Evolutionary conservation across 2,329 filamentous ascomycete species (phyloP).

Genomic region (Alternaria sp.): DNA sequence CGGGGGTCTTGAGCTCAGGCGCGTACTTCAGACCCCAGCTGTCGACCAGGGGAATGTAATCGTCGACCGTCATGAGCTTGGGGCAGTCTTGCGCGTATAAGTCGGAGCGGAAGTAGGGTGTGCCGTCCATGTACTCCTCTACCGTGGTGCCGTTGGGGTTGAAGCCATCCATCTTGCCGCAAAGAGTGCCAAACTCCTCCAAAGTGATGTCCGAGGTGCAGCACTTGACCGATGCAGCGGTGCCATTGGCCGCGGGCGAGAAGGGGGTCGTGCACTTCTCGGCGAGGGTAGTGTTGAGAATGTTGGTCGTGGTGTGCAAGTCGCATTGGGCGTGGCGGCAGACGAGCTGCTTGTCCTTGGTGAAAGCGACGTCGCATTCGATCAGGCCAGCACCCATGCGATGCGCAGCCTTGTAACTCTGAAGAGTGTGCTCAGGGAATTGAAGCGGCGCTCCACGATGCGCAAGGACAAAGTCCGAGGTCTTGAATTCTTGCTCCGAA

Average conservation of each 20-base stretch:
- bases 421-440: constrained; percentile 45
- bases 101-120: constrained; percentile 68
- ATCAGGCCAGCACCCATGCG: constrained; percentile 46
- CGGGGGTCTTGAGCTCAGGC: constrained; percentile 63
- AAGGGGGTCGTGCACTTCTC: constrained; percentile 47
- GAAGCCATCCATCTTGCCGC: constrained; percentile 68
- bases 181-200: constrained; percentile 70
- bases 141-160: constrained; percentile 67
- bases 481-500: constrained; percentile 45
- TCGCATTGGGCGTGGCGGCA: constrained; percentile 49
- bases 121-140: constrained; percentile 64
- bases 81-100: constrained; percentile 67
- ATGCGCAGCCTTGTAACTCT: constrained; percentile 40
- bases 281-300: constrained; percentile 45
- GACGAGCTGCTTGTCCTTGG: constrained; percentile 47
- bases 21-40: constrained; percentile 62
- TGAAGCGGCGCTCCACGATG: constrained; percentile 47
- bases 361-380: constrained; percentile 50
- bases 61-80: constrained; percentile 65
- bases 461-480: constrained; percentile 43
- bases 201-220: constrained; percentile 75
- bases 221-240: constrained; percentile 66
- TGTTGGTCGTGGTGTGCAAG: constrained; percentile 48
- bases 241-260: constrained; percentile 38
- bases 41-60: constrained; percentile 67